These are phyloP conservation scores for Melastoma malabathricum DNA, from an alignment of 345 rosid species.

Conservation along the genomic window DNA sequence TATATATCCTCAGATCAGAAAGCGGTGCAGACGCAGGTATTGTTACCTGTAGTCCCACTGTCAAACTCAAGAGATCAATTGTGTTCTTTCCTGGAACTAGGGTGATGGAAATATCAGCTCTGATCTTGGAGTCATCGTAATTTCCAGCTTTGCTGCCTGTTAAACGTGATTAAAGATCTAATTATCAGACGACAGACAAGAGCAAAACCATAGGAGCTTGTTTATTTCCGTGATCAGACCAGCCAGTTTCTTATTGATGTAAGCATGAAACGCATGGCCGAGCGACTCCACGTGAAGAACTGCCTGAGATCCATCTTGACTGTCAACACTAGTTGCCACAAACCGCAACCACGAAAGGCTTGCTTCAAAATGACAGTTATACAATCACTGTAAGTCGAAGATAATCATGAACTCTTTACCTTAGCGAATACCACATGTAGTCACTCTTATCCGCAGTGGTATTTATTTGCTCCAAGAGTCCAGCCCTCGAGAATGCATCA, in stretches of 20 bases:
- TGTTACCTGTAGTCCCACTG: slow-evolving; percentile 80
- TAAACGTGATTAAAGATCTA: background rate
- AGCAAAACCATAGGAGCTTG: background rate
- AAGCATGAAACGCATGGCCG: slow-evolving; percentile 78
- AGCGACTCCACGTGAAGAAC: slow-evolving; percentile 69
- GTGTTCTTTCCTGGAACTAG: slow-evolving; percentile 59
- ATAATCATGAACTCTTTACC: no score
- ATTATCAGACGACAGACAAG: background rate
- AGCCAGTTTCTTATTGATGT: slow-evolving; percentile 62
- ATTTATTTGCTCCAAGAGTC: slow-evolving; percentile 76
- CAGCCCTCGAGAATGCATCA: slow-evolving; percentile 45
- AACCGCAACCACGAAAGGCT: slow-evolving; percentile 40
- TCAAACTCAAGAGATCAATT: slow-evolving; percentile 72
- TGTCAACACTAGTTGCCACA: no score
- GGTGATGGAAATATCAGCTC: slow-evolving; percentile 50
- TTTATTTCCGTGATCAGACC: slow-evolving; percentile 26
- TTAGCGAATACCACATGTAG: slow-evolving; percentile 83
- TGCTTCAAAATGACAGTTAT: slow-evolving; percentile 43
- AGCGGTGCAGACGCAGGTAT: no score
- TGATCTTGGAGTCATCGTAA: slow-evolving; percentile 33
- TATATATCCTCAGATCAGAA: no score
- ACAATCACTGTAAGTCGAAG: no score
- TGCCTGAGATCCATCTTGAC: slow-evolving; percentile 56
- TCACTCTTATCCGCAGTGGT: slow-evolving; percentile 81
- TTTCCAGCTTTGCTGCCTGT: slow-evolving; percentile 61